A percentile compares a stretch with the other conserved stretches of the same genome.
Conservation (phyloP, 164 flowering plant genomes). For the Vitis rupestris region DNA sequence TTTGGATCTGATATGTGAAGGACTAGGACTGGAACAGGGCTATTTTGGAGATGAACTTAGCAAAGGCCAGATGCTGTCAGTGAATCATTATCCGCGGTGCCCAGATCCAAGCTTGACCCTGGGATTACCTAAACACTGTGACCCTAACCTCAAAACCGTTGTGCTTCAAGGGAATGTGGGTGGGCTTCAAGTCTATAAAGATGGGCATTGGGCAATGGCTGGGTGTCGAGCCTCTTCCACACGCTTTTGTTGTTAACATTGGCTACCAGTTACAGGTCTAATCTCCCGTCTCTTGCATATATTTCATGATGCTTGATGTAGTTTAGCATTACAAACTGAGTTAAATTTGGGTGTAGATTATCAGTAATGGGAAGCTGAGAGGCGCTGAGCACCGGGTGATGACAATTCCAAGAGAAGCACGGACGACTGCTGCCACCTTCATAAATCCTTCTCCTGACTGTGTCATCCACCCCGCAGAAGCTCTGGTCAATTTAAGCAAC, state of each 20-base stretch:
- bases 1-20: conserved; percentile 35
- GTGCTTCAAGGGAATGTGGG: conserved; percentile 30
- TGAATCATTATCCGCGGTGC: conserved; percentile 31
- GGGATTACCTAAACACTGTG: conserved; percentile 36
- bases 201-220: conserved; percentile 42
- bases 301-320: too few relatives aligned
- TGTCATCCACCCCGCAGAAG: conserved; percentile 16
- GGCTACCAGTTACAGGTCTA: conserved; percentile 29
- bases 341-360: conserved; percentile 9
- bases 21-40: conserved; percentile 31
- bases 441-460: conserved; percentile 6
- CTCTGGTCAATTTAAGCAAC: conserved; percentile 5
- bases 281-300: neutral
- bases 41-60: conserved; percentile 28
- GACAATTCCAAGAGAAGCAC: conserved; percentile 9
- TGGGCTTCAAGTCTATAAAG: conserved; percentile 39
- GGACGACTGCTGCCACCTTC: conserved; percentile 11
- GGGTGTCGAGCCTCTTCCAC: conserved; percentile 26
- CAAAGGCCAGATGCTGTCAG: conserved; percentile 16
- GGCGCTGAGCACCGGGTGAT: conserved; percentile 23
- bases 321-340: too few relatives aligned
- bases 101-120: conserved; percentile 45
- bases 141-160: conserved; percentile 35
- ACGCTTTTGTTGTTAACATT: conserved; percentile 36
- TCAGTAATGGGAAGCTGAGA: conserved; percentile 26